Evolutionary conservation across 495 filamentous ascomycete genomes (phyloP).

Genomic region (Aspergillus steynii): DNA sequence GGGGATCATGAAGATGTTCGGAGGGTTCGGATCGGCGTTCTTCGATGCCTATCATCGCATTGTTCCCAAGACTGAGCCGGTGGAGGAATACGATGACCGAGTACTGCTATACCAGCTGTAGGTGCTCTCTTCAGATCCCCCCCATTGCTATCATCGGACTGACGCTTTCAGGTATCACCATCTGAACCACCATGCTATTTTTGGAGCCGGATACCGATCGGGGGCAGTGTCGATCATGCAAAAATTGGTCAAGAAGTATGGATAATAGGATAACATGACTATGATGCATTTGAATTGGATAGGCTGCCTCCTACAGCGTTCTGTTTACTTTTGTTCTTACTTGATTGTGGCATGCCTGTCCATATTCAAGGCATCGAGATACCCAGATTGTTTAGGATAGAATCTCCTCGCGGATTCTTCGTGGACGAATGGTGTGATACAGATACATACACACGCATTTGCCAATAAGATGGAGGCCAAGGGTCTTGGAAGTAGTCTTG

Average conservation of each 20-base stretch:
- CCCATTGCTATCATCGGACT: background rate
- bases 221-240: conserved; percentile 77
- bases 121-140: conserved; percentile 24
- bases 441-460: background rate
- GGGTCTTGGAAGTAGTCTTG: background rate
- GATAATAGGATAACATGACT: conserved; percentile 10
- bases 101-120: conserved; percentile 79
- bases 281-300: background rate
- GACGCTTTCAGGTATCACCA: conserved; percentile 70
- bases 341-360: too few species aligned
- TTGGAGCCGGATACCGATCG: conserved; percentile 72
- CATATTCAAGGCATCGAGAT: too few species aligned
- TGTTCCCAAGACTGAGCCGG: conserved; percentile 77
- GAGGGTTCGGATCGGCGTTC: conserved; percentile 74
- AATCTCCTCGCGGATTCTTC: background rate
- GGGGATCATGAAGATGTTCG: conserved; percentile 96
- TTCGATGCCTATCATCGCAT: conserved; percentile 73
- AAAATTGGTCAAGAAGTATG: conserved; percentile 68
- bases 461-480: too few species aligned
- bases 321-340: background rate
- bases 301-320: background rate
- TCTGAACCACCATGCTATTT: conserved; percentile 84
- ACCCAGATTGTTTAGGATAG: background rate
- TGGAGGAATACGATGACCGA: conserved; percentile 81
- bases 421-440: background rate